Evolutionary conservation across 1,284 basidiomycete species (phyloP), one percentile per base, ranked within the genome.

Genomic region (Ceratobasidium sp.): DNA sequence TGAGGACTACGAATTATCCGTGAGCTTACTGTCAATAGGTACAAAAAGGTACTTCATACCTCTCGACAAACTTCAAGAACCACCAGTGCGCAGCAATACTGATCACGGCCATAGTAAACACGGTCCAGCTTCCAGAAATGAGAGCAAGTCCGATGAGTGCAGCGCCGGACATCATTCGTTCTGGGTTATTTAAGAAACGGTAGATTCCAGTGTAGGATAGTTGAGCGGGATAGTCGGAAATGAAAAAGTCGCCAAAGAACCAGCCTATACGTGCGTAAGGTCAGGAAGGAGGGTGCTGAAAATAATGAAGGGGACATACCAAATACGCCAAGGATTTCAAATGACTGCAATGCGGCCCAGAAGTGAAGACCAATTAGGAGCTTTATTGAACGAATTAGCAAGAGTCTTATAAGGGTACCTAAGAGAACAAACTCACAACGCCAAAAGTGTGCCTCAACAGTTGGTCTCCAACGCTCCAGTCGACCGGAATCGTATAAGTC

Each of bases 161-260:
- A 0, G 96, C 95, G 1, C 96, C 96, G 33, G 96, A 96, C 91
- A 98, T 95, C 49, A 94, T 90, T 39, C 88, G 82, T 84, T 99
- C 97, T 0, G 97, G 97, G 82, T 99, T 98, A 85, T 99, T 98
- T 77, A 98, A 86, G 86, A 95, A 97, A 11, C 95, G 90, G 85
- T 97, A 98, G 81, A 99, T 99, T 39, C 97, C 97, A 66, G 95
- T 97, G 83, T 99, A 99, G 78, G 97, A 95, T 8, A 99, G 87
- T 79, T 95, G 91, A 0, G 94, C 86, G 1, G 97, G 96, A 83
- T 95, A 97, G 80, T 96, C 94, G 80, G 95, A 91, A 83, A 98
- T 92, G 88, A 99, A 99, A 85, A 99, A 99, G 84, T 99, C 97
- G 28, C 95, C 95, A 81, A 97, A 98, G 85, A 97, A 96, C 96